Conservation (phyloP, 2,329 filamentous ascomycete species). For the Hypomyces rosellus region DNA sequence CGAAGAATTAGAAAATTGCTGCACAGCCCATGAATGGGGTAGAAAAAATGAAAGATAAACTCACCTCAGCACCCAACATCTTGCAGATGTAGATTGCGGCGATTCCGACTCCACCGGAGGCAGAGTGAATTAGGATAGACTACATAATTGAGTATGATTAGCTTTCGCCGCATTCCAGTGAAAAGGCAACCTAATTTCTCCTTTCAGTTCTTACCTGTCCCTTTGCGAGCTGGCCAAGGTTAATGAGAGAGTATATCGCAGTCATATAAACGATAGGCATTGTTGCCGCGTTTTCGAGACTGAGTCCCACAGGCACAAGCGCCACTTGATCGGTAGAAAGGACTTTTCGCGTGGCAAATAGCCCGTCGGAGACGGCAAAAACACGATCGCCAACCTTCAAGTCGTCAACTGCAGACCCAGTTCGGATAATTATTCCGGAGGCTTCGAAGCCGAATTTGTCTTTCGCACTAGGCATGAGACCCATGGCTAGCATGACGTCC, state of each 20-base stretch:
- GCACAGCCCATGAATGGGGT: no score
- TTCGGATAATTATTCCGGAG: conserved; percentile 17
- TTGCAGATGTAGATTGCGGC: conserved; percentile 4
- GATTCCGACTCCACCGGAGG: conserved; percentile 7
- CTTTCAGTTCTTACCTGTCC: background rate
- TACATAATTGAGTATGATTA: background rate
- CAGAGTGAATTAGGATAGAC: conserved; percentile 5
- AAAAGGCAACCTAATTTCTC: no score
- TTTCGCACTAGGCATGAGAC: background rate
- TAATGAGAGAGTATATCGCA: conserved; percentile 19
- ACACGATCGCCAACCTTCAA: conserved; percentile 31
- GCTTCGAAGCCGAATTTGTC: conserved; percentile 24
- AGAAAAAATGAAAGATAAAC: no score
- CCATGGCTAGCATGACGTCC: conserved; percentile 13
- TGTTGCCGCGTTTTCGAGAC: conserved; percentile 23
- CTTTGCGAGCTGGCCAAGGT: conserved; percentile 15
- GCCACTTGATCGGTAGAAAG: conserved; percentile 4
- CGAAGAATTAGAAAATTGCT: no score
- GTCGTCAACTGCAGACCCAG: conserved; percentile 10
- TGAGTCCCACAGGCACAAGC: conserved; percentile 23
- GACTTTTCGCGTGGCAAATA: conserved; percentile 1
- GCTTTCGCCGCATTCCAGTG: no score
- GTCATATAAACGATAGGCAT: conserved; percentile 26
- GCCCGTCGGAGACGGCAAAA: conserved; percentile 5
- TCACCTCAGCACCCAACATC: conserved; percentile 18